Conservation (phyloP, 306 rosid genomes). For the Vigna reflexopilosa region DNA sequence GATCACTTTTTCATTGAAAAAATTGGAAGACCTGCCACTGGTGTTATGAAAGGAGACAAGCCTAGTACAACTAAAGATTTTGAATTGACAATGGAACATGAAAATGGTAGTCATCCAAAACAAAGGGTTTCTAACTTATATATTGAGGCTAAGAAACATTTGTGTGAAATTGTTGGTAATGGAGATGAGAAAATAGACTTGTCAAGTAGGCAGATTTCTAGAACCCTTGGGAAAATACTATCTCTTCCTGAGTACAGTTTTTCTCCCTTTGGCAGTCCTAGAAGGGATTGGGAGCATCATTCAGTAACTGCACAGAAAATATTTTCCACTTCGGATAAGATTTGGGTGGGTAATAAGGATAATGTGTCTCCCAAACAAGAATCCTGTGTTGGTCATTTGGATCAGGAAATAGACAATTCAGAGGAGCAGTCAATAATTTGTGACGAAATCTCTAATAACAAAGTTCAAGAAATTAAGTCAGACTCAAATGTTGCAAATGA, state of each 20-base stretch:
- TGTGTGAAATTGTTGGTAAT: constrained; percentile 66
- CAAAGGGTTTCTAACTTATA: constrained; percentile 71
- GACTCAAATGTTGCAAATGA: constrained; percentile 46
- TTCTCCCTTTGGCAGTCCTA: constrained; percentile 84
- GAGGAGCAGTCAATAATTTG: constrained; percentile 48
- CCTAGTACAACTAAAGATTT: constrained; percentile 60
- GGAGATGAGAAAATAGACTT: constrained; percentile 67
- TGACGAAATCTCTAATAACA: constrained; percentile 49
- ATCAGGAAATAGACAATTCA: constrained; percentile 50
- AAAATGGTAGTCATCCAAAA: constrained; percentile 53
- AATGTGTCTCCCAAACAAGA: constrained; percentile 51
- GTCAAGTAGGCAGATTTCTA: constrained; percentile 65
- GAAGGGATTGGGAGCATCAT: constrained; percentile 72
- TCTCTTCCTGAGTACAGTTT: constrained; percentile 82
- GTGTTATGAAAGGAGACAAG: constrained; percentile 61
- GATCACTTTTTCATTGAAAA: constrained; percentile 84
- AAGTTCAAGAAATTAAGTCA: constrained; percentile 54
- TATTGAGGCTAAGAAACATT: constrained; percentile 85
- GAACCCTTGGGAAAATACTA: constrained; percentile 84
- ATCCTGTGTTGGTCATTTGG: constrained; percentile 38
- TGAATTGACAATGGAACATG: constrained; percentile 55
- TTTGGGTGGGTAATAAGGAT: constrained; percentile 51
- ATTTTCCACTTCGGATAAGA: constrained; percentile 51
- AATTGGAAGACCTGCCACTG: constrained; percentile 64
- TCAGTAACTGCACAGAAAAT: constrained; percentile 69